Base-by-base conservation (phyloP, 2,329 filamentous ascomycete genomes). In the Periconia sp. region DNA sequence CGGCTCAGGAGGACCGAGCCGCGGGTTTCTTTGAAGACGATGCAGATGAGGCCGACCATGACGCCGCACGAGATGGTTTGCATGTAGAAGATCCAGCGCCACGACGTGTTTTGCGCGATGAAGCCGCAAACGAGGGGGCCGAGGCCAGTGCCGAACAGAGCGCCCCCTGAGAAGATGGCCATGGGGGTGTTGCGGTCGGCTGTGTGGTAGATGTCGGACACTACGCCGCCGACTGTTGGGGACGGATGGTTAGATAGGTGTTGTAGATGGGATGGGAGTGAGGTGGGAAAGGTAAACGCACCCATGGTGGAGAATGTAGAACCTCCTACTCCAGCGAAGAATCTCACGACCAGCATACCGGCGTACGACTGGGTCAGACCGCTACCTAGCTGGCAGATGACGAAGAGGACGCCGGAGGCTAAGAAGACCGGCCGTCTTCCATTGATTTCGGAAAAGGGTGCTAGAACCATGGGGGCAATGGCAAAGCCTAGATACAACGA, bases 1-100 rank as follows among this genome's bases (percentile, higher is more conserved):
- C 85, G 81, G 7, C 87, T 88, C 8, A 97, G 77, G 7, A 97
- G 74, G 0, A 97, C 91, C 0, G 85, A 88, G 0, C 89, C 92
- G 8, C 92, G 80, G 2, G 90, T 96, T 72, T 97, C 92, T 43
- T 85, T 84, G 74, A 96, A 92, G 51, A 91, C 83, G 6, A 89
- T 50, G 11, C 83, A 79, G 19, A 96, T 82, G 1, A 86, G 74
- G 1, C 84, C 60, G 50, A 92, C 82, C 44, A 94, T 72, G 1
- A 85, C 70, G 0, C 79, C 85, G 50, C 86, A 84, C 19, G 83
- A 76, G 44, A 96, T 91, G 8, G 85, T 84, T 62, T 97, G 92
- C 27, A 92, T 80, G 81, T 91, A 96, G 70, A 95, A 96, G 0
- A 92, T 84, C 92, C 92, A 96, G 57, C 90, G 85, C 91, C 91